Conservation (phyloP, 257 asterid genomes). For the Salvia splendens region DNA sequence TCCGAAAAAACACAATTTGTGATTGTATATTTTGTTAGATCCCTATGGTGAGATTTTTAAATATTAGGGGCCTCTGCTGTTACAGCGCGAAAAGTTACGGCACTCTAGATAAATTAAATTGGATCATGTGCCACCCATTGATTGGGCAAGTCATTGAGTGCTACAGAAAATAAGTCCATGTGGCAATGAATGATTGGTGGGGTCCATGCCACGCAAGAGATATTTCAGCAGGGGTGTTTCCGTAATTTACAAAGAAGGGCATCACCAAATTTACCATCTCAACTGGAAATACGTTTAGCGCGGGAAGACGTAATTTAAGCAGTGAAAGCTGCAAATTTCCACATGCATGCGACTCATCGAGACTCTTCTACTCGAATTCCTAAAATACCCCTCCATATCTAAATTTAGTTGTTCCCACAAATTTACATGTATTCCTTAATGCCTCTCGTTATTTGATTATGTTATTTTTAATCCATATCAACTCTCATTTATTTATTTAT, state of each 20-base stretch:
- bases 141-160: constrained; percentile 35
- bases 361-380: constrained; percentile 27
- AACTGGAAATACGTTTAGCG: constrained; percentile 33
- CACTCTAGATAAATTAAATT: background rate
- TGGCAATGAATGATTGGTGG: constrained; percentile 33
- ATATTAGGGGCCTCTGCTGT: too few relatives aligned
- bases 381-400: constrained; percentile 38
- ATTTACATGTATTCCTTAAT: too few relatives aligned
- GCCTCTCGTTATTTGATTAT: background rate
- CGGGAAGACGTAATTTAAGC: constrained; percentile 54
- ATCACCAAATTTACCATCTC: constrained; percentile 33
- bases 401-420: too few relatives aligned
- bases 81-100: background rate
- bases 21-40: too few relatives aligned
- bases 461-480: background rate
- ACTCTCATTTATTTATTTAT: background rate
- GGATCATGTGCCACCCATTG: background rate
- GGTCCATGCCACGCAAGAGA: constrained; percentile 21
- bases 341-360: constrained; percentile 56
- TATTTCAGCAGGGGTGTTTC: constrained; percentile 30
- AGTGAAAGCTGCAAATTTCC: constrained; percentile 53
- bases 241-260: constrained; percentile 1
- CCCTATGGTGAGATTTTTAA: too few relatives aligned
- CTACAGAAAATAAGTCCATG: constrained; percentile 30
- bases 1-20: too few relatives aligned